These are phyloP conservation scores for Tothia fuscella DNA, from an alignment of 2,329 filamentous ascomycete genomes.

Conservation along the genomic window DNA sequence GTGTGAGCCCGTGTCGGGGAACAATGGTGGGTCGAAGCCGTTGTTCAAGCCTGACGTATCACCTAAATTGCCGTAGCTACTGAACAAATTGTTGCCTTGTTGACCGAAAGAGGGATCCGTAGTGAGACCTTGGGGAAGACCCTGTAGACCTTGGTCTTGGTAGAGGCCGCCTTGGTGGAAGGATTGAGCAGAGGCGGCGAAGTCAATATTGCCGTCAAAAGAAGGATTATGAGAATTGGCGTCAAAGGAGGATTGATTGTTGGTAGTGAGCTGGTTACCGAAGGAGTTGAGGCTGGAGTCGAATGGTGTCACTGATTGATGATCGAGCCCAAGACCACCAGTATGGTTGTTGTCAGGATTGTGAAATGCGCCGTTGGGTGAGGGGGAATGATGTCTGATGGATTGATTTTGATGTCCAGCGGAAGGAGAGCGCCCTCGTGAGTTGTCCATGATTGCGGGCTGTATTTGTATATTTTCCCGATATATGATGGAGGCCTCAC, in stretches of 20 bases:
- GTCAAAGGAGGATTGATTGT: neutral
- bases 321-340: neutral
- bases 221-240: neutral
- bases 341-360: neutral
- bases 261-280: neutral
- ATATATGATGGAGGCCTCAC: too few relatives aligned
- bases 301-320: neutral
- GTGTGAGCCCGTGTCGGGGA: neutral
- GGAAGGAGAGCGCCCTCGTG: neutral
- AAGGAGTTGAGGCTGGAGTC: neutral
- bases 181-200: neutral
- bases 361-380: neutral
- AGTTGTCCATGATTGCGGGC: too few relatives aligned
- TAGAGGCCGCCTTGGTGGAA: constrained; percentile 5
- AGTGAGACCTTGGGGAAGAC: neutral
- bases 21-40: constrained; percentile 8
- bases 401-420: neutral
- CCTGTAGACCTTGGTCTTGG: constrained; percentile 6
- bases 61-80: constrained; percentile 3
- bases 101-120: constrained; percentile 1
- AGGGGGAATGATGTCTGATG: neutral
- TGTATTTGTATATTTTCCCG: too few relatives aligned
- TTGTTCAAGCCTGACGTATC: constrained; percentile 1
- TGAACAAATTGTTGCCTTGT: constrained; percentile 9
- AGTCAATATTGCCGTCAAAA: constrained; percentile 2